Conservation (phyloP, 176 grass and related monocot species). For the Aegilops speltoides region DNA sequence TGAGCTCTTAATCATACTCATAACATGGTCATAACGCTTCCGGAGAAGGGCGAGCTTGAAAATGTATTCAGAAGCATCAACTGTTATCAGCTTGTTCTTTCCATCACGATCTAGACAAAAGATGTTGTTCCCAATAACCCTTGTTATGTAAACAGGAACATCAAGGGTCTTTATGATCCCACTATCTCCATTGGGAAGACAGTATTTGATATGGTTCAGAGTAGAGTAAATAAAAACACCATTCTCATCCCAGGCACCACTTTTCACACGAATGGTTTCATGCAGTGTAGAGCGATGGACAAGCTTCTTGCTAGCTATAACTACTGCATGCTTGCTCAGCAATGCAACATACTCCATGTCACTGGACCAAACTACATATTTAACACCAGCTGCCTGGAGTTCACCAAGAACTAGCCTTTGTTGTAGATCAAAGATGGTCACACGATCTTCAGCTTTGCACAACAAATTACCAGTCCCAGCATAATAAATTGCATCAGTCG, state of each 20-base stretch:
- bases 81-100: constrained; percentile 74
- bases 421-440: constrained; percentile 94
- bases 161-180: constrained; percentile 97
- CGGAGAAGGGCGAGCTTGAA: constrained; percentile 87
- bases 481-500: constrained; percentile 91
- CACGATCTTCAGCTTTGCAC: constrained; percentile 89
- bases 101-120: constrained; percentile 93
- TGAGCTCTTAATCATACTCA: constrained; percentile 95
- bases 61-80: constrained; percentile 97
- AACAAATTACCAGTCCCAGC: constrained; percentile 91
- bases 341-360: constrained; percentile 98
- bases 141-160: constrained; percentile 94
- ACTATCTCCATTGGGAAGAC: constrained; percentile 93
- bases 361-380: constrained; percentile 87
- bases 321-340: constrained; percentile 90
- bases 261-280: constrained; percentile 99
- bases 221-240: constrained; percentile 89
- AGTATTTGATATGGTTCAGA: constrained; percentile 98
- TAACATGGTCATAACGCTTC: constrained; percentile 94
- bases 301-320: constrained; percentile 90
- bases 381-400: constrained; percentile 81
- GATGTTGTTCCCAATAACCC: constrained; percentile 70
- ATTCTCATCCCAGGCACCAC: constrained; percentile 99
- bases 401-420: constrained; percentile 91
- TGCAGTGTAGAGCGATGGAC: constrained; percentile 87